Conservation (phyloP, 1,284 basidiomycete species). For the Chalciporus sp. region DNA sequence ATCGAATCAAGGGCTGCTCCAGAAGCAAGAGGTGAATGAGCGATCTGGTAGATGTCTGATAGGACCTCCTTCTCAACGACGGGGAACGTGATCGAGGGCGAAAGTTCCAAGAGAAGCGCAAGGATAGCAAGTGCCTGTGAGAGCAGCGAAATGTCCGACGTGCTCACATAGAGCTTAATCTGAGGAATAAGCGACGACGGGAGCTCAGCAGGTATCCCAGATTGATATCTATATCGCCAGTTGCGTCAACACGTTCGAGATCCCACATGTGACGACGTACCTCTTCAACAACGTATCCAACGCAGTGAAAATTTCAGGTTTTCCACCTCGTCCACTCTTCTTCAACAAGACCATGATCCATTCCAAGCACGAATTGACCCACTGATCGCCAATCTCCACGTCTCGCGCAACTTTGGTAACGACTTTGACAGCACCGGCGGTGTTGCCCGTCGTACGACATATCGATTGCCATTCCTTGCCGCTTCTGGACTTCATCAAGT, state of each 20-base stretch:
- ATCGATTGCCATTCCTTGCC: constrained; percentile 81
- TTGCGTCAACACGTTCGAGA: constrained; percentile 13
- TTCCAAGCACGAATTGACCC: constrained; percentile 79
- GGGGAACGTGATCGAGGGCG: constrained; percentile 67
- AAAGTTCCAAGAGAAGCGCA: constrained; percentile 68
- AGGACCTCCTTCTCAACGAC: constrained; percentile 75
- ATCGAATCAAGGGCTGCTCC: constrained; percentile 79
- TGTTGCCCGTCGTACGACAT: constrained; percentile 75
- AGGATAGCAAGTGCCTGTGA: constrained; percentile 75
- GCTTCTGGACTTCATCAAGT: constrained; percentile 60
- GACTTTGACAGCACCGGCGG: constrained; percentile 71
- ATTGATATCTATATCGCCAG: constrained; percentile 54
- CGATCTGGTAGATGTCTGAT: constrained; percentile 66
- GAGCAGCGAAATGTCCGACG: constrained; percentile 75
- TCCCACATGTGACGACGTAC: constrained; percentile 38
- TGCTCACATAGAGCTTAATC: constrained; percentile 73
- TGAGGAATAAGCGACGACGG: constrained; percentile 69
- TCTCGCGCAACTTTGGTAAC: constrained; percentile 72
- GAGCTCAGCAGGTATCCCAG: constrained; percentile 61
- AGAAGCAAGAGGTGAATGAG: constrained; percentile 78
- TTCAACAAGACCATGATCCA: constrained; percentile 80
- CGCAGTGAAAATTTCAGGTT: constrained; percentile 80
- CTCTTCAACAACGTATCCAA: constrained; percentile 74
- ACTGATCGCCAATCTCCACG: constrained; percentile 68
- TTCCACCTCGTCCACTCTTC: constrained; percentile 79